These are phyloP conservation scores for Yamadazyma laniorum DNA, from an alignment of 805 yeast species.

Conservation along the genomic window DNA sequence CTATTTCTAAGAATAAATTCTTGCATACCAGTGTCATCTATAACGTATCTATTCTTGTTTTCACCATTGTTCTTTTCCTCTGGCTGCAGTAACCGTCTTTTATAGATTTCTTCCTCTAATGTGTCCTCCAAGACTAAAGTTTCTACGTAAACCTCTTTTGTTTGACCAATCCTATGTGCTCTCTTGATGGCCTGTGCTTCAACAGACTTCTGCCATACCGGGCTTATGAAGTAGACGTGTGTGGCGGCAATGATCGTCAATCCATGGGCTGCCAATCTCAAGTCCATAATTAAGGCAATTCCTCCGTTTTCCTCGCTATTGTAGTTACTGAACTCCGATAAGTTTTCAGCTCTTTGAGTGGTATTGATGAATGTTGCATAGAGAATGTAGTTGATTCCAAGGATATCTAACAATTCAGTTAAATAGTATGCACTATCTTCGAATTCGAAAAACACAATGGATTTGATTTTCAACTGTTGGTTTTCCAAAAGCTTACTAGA, in stretches of 20 bases:
- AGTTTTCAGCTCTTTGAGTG: constrained; percentile 49
- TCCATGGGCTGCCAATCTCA: constrained; percentile 67
- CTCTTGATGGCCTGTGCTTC: constrained; percentile 79
- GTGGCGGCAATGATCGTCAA: constrained; percentile 67
- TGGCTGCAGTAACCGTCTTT: constrained; percentile 24
- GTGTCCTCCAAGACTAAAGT: constrained; percentile 62
- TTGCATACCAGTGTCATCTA: constrained; percentile 60
- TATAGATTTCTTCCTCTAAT: constrained; percentile 67
- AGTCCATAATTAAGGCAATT: constrained; percentile 60
- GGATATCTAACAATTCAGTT: constrained; percentile 59
- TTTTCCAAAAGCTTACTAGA: constrained; percentile 54
- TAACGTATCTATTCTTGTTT: constrained; percentile 37
- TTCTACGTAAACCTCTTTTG: constrained; percentile 63
- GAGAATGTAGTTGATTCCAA: constrained; percentile 59
- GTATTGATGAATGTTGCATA: constrained; percentile 61
- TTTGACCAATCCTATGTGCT: constrained; percentile 75
- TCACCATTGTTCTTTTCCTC: constrained; percentile 12
- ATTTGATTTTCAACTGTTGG: constrained; percentile 45
- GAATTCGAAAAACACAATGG: constrained; percentile 66
- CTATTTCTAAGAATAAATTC: constrained; percentile 50
- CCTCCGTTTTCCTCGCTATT: constrained; percentile 39
- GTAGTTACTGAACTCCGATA: constrained; percentile 48
- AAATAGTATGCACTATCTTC: constrained; percentile 70
- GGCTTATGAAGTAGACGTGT: constrained; percentile 65
- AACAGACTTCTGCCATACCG: constrained; percentile 65